Conservation (phyloP, 345 rosid species). For the Hibiscus mutabilis region DNA sequence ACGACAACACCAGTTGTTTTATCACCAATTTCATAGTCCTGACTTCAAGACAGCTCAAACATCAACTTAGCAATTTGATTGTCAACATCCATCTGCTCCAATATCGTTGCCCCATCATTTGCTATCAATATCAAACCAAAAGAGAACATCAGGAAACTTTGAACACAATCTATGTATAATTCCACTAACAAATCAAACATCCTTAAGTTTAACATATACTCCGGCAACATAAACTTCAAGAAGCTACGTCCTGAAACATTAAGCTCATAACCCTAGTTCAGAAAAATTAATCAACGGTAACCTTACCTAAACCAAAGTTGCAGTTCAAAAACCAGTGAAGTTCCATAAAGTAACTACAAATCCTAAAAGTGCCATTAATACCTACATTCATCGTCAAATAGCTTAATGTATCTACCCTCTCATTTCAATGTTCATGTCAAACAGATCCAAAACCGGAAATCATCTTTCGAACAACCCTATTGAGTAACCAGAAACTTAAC, state of each 20-base stretch:
- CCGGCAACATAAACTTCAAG: background rate
- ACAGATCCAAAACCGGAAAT: background rate
- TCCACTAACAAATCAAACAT: background rate
- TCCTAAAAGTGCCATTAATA: background rate
- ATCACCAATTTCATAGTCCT: constrained; percentile 98
- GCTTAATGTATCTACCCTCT: background rate
- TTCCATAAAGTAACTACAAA: background rate
- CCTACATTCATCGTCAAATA: background rate
- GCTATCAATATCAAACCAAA: constrained; percentile 32
- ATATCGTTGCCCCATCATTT: constrained; percentile 93
- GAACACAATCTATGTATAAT: background rate
- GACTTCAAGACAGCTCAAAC: constrained; percentile 90
- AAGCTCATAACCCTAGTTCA: background rate
- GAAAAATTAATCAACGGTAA: background rate
- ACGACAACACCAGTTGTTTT: constrained; percentile 99
- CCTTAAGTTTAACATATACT: background rate
- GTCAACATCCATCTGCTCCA: constrained; percentile 99
- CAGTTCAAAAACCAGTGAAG: background rate
- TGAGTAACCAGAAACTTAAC: background rate
- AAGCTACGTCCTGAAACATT: background rate
- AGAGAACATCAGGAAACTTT: background rate
- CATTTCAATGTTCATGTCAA: background rate
- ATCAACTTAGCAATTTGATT: constrained; percentile 92
- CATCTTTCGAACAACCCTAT: too few species aligned
- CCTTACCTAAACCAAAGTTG: background rate